phyloP scores from a whole-genome alignment of 1,284 basidiomycete genomes.

The Porphyrellus sp. region DNA sequence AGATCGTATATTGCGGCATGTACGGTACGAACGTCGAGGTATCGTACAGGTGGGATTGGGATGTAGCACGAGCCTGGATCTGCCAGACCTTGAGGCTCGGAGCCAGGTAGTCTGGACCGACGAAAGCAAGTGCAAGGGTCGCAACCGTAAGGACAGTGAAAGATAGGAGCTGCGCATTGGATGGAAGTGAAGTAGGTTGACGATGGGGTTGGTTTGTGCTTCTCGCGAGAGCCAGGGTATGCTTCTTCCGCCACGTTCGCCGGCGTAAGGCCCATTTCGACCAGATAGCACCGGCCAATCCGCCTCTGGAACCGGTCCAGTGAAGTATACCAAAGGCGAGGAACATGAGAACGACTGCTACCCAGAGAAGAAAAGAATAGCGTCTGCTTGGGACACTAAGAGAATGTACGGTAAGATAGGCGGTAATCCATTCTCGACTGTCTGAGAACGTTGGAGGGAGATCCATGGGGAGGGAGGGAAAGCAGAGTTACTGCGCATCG shows the following conservation, averaged over 20 bases:
- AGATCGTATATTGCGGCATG: constrained; percentile 58
- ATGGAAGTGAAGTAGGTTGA: constrained; percentile 53
- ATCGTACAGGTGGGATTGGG: constrained; percentile 24
- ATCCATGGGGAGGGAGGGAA: constrained; percentile 28
- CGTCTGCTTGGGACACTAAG: constrained; percentile 49
- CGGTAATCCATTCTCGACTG: constrained; percentile 52
- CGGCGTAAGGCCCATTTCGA: constrained; percentile 54
- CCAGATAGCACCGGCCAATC: constrained; percentile 49
- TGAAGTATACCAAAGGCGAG: constrained; percentile 42
- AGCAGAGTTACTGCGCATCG: not conserved
- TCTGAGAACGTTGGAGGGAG: constrained; percentile 45
- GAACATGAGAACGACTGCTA: constrained; percentile 44
- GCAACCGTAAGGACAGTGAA: constrained; percentile 43
- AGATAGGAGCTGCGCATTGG: constrained; percentile 58
- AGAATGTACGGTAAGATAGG: constrained; percentile 53
- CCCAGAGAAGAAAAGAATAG: constrained; percentile 57
- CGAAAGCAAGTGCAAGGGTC: constrained; percentile 48
- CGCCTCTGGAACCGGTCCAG: constrained; percentile 40
- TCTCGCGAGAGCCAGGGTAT: constrained; percentile 11
- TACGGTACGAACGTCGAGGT: constrained; percentile 33
- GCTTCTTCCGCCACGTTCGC: constrained; percentile 43
- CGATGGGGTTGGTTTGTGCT: constrained; percentile 36
- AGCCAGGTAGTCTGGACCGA: constrained; percentile 75
- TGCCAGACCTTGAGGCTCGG: constrained; percentile 52
- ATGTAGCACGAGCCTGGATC: constrained; percentile 17